These are phyloP conservation scores for Solanum peruvianum DNA, from an alignment of 257 asterid species.

Conservation along the genomic window DNA sequence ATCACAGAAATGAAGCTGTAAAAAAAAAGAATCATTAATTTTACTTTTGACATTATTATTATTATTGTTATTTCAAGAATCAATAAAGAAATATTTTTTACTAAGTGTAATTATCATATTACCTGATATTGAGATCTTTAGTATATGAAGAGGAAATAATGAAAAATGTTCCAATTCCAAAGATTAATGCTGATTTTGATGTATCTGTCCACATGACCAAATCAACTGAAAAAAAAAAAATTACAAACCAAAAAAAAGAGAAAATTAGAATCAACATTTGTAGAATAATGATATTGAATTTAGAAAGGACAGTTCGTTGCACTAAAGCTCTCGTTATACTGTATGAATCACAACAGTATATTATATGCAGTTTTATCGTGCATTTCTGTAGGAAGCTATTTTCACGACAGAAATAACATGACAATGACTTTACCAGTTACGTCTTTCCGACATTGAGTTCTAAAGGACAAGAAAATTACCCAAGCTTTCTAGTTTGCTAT, in stretches of 20 bases:
- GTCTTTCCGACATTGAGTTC: background rate
- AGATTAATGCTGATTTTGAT: slow-evolving; percentile 73
- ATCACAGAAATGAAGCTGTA: slow-evolving; percentile 77
- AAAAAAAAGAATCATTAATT: background rate
- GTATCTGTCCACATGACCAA: slow-evolving; percentile 83
- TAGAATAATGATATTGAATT: background rate
- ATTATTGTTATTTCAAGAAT: background rate
- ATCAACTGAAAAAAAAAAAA: slow-evolving; percentile 33
- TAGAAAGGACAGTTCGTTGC: fast-evolving
- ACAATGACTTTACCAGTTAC: background rate
- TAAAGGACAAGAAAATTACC: slow-evolving; percentile 33
- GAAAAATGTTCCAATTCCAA: slow-evolving; percentile 76
- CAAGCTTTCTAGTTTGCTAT: slow-evolving; percentile 45
- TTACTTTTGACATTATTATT: background rate
- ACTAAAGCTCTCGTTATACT: too few species aligned
- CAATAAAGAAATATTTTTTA: background rate
- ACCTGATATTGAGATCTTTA: slow-evolving; percentile 74
- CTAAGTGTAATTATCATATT: background rate
- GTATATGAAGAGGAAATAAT: slow-evolving; percentile 75
- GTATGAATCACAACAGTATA: fast-evolving
- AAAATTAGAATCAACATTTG: background rate
- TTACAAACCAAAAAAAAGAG: background rate
- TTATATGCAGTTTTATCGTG: fast-evolving
- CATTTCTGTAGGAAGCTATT: background rate
- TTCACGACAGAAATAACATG: fast-evolving